These are phyloP conservation scores for Ligustrum vulgare DNA, from an alignment of 257 asterid genomes.

Conservation along the genomic window DNA sequence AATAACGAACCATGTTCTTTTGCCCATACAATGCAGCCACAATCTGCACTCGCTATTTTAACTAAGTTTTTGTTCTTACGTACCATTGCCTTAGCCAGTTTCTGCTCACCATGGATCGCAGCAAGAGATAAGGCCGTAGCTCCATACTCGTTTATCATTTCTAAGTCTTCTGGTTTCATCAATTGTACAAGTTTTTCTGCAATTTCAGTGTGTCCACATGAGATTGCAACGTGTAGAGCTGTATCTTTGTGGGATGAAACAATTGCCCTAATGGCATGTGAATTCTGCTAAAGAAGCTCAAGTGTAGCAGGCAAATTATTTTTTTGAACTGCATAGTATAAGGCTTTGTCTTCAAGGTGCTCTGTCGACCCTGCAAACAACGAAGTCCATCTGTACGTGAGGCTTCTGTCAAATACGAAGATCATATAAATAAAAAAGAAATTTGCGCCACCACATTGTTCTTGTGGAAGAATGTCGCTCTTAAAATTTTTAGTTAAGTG, in stretches of 20 bases:
- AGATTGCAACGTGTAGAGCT: constrained; percentile 44
- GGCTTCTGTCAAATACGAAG: background rate
- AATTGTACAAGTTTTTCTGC: constrained; percentile 26
- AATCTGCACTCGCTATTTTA: constrained; percentile 20
- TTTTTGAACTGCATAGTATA: constrained; percentile 34
- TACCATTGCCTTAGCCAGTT: constrained; percentile 35
- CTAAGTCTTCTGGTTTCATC: constrained; percentile 32
- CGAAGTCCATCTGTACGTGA: background rate
- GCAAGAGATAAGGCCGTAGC: constrained; percentile 40
- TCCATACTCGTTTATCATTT: constrained; percentile 34
- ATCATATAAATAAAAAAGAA: background rate
- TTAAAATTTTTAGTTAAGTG: too few species aligned
- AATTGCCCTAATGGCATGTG: constrained; percentile 28
- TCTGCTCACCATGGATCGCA: constrained; percentile 33
- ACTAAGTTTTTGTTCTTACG: constrained; percentile 24
- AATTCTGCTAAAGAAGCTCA: background rate
- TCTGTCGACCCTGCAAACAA: constrained; percentile 26
- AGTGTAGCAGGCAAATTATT: constrained; percentile 15
- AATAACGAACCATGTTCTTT: constrained; percentile 33
- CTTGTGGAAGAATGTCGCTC: background rate
- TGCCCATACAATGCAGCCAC: constrained; percentile 45
- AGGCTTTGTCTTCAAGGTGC: constrained; percentile 10
- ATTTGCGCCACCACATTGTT: too few species aligned
- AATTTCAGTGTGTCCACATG: constrained; percentile 31
- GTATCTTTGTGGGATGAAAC: constrained; percentile 40